These are phyloP conservation scores for Candida vartiovaarae DNA, from an alignment of 805 yeast genomes.

Conservation along the genomic window DNA sequence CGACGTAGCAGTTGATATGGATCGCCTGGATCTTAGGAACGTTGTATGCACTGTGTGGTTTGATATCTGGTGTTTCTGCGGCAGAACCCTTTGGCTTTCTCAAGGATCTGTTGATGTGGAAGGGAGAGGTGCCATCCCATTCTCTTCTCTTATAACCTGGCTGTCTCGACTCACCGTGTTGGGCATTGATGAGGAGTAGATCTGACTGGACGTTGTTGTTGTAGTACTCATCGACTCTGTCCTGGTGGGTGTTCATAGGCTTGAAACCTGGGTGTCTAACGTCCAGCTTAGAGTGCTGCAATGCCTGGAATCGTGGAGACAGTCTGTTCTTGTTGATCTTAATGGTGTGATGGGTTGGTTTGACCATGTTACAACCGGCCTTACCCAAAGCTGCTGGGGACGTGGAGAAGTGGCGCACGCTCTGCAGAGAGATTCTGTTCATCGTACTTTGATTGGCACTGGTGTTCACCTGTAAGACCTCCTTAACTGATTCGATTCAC, in stretches of 20 bases:
- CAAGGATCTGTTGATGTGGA: conserved; percentile 75
- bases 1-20: conserved; percentile 68
- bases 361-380: conserved; percentile 64
- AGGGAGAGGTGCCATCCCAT: conserved; percentile 88
- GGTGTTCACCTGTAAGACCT: too few species aligned
- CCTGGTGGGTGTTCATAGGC: conserved; percentile 72
- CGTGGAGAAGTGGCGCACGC: conserved; percentile 18
- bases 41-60: conserved; percentile 58
- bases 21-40: conserved; percentile 69
- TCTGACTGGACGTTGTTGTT: conserved; percentile 69
- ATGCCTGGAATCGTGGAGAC: conserved; percentile 66
- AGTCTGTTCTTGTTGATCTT: conserved; percentile 66
- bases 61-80: conserved; percentile 67
- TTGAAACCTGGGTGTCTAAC: conserved; percentile 70
- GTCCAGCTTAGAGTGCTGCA: conserved; percentile 63
- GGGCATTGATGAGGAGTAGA: conserved; percentile 67
- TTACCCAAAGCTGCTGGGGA: conserved; percentile 28
- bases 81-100: conserved; percentile 71
- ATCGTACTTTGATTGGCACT: too few species aligned
- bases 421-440: too few species aligned
- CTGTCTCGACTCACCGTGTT: conserved; percentile 48
- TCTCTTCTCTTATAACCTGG: conserved; percentile 68
- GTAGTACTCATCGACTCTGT: conserved; percentile 74
- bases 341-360: conserved; percentile 89
- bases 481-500: too few species aligned